phyloP scores from a whole-genome alignment of 805 yeast genomes.

The Candida argentea region DNA sequence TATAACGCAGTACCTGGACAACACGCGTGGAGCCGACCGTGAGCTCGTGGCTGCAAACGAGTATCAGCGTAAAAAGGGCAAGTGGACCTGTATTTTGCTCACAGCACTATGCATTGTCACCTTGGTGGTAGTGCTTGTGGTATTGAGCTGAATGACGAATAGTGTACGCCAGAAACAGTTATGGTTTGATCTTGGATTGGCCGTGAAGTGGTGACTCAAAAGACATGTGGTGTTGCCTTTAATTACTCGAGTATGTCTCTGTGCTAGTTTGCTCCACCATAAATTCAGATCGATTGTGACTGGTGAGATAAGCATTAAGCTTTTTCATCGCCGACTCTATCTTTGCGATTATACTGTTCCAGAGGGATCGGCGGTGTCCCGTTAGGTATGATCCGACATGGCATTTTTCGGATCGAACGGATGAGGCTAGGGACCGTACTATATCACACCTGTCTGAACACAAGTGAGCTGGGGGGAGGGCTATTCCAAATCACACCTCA shows the following conservation, averaged over 20 bases:
- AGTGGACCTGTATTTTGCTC: slow-evolving; percentile 64
- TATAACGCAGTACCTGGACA: slow-evolving; percentile 49
- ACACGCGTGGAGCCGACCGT: slow-evolving; percentile 59
- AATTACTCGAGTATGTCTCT: slow-evolving; percentile 1
- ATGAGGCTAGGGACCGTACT: no score
- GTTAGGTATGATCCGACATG: no score
- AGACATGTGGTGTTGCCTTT: slow-evolving; percentile 1
- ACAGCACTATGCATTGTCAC: slow-evolving; percentile 48
- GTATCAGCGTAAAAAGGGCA: slow-evolving; percentile 58
- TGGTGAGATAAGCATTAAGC: no score
- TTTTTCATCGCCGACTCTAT: no score
- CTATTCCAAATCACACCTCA: no score
- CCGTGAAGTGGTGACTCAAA: slow-evolving; percentile 1
- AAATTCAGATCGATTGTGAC: no score
- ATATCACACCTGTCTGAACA: no score
- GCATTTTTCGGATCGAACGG: no score
- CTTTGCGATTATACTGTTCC: no score
- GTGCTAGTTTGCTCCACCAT: slow-evolving; percentile 3
- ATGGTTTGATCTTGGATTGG: not conserved
- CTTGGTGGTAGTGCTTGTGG: slow-evolving; percentile 47
- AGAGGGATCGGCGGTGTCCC: no score
- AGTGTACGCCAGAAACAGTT: no score
- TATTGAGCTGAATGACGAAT: slow-evolving; percentile 25
- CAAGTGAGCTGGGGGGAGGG: no score
- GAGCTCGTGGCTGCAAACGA: slow-evolving; percentile 69